A percentile compares a stretch with the other conserved stretches of the same genome.
These are phyloP conservation scores for Arctium minus DNA, from an alignment of 129 eudicot species.

Conservation along the genomic window DNA sequence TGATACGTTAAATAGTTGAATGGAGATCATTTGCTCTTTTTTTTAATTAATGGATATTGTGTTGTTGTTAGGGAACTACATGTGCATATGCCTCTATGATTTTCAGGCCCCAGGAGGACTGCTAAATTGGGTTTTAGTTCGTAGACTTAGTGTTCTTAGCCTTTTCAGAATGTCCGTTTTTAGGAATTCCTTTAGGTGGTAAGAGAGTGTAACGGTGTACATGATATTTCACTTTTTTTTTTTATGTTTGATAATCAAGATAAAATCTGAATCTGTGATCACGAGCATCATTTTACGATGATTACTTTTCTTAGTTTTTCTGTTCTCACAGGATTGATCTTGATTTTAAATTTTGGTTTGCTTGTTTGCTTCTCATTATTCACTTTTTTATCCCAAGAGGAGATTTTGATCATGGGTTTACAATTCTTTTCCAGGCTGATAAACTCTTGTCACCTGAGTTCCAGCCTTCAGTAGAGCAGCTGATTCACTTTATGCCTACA, in stretches of 20 bases:
- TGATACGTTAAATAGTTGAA: not conserved
- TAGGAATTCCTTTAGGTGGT: not conserved
- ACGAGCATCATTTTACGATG: not conserved
- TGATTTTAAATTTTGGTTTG: not conserved
- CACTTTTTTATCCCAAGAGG: not conserved
- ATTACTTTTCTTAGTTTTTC: not conserved
- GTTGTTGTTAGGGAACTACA: not conserved
- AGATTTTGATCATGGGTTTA: not conserved
- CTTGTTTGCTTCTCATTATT: not conserved
- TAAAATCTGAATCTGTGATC: not conserved
- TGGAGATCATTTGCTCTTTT: not conserved
- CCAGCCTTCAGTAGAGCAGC: slow-evolving; percentile 91
- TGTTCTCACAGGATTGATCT: not conserved
- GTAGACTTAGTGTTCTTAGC: not conserved
- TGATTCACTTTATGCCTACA: slow-evolving; percentile 63
- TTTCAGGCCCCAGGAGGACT: not conserved
- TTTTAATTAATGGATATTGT: not conserved
- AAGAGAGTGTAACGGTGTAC: not conserved
- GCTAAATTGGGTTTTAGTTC: not conserved
- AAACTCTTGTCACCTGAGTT: slow-evolving; percentile 95
- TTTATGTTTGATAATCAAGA: not conserved
- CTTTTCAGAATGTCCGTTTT: not conserved
- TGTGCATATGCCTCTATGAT: not conserved
- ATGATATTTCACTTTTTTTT: not conserved
- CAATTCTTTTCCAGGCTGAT: slow-evolving; percentile 62